Evolutionary conservation across 306 rosid species (phyloP), one percentile per base, ranked within the genome.

Genomic region (Inga leiocalycina): DNA sequence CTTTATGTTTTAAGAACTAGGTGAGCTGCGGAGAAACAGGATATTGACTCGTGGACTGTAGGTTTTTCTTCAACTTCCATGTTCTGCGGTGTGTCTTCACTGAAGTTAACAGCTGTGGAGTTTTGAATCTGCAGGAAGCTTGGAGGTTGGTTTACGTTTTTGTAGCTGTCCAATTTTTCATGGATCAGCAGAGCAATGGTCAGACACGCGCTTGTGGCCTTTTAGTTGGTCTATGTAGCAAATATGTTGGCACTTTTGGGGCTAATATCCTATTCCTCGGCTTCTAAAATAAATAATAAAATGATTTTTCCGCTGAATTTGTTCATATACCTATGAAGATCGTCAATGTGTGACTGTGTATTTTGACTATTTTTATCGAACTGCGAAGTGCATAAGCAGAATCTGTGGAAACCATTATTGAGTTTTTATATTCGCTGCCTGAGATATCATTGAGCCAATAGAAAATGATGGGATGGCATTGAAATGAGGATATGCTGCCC

Each of bases 11-110:
- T 76, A 61, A 34, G 32, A 72, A 79, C 76, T 59, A 80, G 84
- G 87, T 77, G 74, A 48, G 75, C 70, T 13, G 80, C 62, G 49
- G 59, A 56, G 52, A 73, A 80, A 49, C 75, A 70, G 74, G 81
- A 75, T 46, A 59, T n/a, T 37, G 48, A 70, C 48, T 39, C 20
- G 64, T 32, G 76, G 59, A 79, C 14, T 0, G 14, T 49, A 73
- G 62, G 48, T 78, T 46, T 64, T 65, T 77, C 57, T 62, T 77
- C 43, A 56, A 77, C 80, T 41, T 77, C 71, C 69, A 37, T 49
- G 8, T 51, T 32, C 46, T 54, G 20, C 27, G 7, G 4, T 43
- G 68, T 14, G 68, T 14, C 80, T 8, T 39, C 27, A 9, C 39
- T 30, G 72, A 41, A 43, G 80, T 39, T 77, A 20, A 3, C 49